phyloP scores from a whole-genome alignment of 139 green algal genomes.

The Coelastrella sp. region DNA sequence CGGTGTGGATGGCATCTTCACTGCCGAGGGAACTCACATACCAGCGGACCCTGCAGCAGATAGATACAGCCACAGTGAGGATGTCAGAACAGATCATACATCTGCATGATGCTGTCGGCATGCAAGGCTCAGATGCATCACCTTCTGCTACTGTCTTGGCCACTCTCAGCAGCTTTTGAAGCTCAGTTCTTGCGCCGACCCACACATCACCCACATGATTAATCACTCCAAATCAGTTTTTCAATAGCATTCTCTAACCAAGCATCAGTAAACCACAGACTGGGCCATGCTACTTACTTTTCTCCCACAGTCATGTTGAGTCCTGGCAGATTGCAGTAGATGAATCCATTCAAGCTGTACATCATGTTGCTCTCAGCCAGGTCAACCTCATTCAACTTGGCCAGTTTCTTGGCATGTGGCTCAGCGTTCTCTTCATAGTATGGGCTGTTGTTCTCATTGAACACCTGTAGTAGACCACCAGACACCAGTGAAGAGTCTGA shows the following conservation, averaged over 20 bases:
- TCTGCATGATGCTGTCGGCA: too few relatives aligned
- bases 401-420: not conserved
- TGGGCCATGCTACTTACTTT: slow-evolving; percentile 21
- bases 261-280: too few relatives aligned
- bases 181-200: too few relatives aligned
- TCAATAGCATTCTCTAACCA: too few relatives aligned
- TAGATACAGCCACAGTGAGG: not conserved
- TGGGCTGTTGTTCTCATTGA: slow-evolving; percentile 60
- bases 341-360: slow-evolving; percentile 74
- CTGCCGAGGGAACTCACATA: slow-evolving; percentile 64
- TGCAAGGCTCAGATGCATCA: too few relatives aligned
- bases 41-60: slow-evolving; percentile 63
- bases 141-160: not conserved
- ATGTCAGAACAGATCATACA: too few relatives aligned
- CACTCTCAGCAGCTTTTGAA: too few relatives aligned
- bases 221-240: too few relatives aligned
- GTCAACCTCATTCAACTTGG: slow-evolving; percentile 28
- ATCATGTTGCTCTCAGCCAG: slow-evolving; percentile 69
- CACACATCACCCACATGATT: too few relatives aligned
- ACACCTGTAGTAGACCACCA: slow-evolving; percentile 49
- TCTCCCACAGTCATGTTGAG: slow-evolving; percentile 53
- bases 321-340: slow-evolving; percentile 70
- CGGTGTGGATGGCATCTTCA: slow-evolving; percentile 67
- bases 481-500: not conserved
- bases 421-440: slow-evolving; percentile 51